phyloP scores from a whole-genome alignment of 805 yeast species.

The Spencermartinsiella europaea region DNA sequence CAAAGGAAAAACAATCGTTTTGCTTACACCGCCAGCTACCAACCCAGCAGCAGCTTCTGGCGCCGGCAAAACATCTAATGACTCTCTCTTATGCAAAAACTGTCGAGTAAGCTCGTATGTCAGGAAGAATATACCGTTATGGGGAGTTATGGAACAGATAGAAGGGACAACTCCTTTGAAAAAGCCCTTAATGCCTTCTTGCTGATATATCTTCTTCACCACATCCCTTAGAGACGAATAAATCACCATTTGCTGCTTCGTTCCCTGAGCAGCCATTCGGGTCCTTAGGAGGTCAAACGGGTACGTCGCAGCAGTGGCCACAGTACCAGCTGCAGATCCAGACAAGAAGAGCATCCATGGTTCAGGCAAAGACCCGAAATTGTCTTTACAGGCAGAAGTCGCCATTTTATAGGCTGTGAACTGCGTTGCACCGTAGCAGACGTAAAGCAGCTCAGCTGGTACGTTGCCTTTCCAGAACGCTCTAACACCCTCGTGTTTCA shows the following conservation, averaged over 20 bases:
- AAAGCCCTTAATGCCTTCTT: constrained; percentile 44
- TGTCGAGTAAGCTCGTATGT: constrained; percentile 50
- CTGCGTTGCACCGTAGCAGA: constrained; percentile 80
- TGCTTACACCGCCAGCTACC: constrained; percentile 70
- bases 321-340: constrained; percentile 74
- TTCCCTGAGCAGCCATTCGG: constrained; percentile 62
- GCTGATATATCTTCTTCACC: constrained; percentile 28
- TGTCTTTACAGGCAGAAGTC: constrained; percentile 40
- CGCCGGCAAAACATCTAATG: constrained; percentile 17
- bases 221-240: constrained; percentile 28
- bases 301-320: constrained; percentile 70
- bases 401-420: constrained; percentile 64
- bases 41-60: constrained; percentile 60
- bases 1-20: constrained; percentile 73
- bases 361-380: constrained; percentile 29
- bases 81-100: constrained; percentile 16
- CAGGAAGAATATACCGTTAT: constrained; percentile 72
- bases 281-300: constrained; percentile 92
- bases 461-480: constrained; percentile 96
- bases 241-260: constrained; percentile 10
- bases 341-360: constrained; percentile 47
- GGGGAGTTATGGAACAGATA: constrained; percentile 58
- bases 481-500: constrained; percentile 57
- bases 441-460: constrained; percentile 84
- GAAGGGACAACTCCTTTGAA: constrained; percentile 47